A percentile compares a stretch with the other conserved stretches of the same genome.
phyloP scores from a whole-genome alignment of 1,139 yeast species.

The Scheffersomyces illinoinensis region DNA sequence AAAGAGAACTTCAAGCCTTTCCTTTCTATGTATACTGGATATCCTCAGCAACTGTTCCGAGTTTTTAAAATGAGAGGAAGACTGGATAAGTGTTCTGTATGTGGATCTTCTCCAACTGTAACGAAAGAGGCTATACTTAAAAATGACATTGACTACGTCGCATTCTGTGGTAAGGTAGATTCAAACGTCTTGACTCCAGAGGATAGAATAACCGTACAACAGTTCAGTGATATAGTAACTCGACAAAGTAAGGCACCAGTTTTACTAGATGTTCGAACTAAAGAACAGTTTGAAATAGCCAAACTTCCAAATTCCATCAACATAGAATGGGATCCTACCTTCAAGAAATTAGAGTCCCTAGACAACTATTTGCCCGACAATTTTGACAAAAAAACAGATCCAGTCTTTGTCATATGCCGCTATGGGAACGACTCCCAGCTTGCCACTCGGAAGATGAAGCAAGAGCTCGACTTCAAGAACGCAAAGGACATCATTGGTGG shows the following conservation, averaged over 20 bases:
- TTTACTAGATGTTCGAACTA: conserved; percentile 80
- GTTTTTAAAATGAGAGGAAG: conserved; percentile 78
- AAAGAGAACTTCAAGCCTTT: conserved; percentile 62
- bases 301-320: conserved; percentile 61
- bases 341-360: conserved; percentile 33
- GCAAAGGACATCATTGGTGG: conserved; percentile 82
- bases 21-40: conserved; percentile 70
- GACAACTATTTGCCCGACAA: conserved; percentile 24
- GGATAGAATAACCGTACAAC: conserved; percentile 51
- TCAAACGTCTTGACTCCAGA: conserved; percentile 43
- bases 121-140: conserved; percentile 44
- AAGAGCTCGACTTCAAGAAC: conserved; percentile 45
- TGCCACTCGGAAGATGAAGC: conserved; percentile 61
- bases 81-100: conserved; percentile 60
- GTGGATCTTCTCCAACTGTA: conserved; percentile 57
- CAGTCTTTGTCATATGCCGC: conserved; percentile 65
- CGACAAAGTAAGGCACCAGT: conserved; percentile 16
- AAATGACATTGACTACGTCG: conserved; percentile 59
- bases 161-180: conserved; percentile 69
- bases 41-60: conserved; percentile 68
- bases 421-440: conserved; percentile 90
- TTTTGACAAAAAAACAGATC: conserved; percentile 19
- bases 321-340: conserved; percentile 57
- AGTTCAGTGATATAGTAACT: conserved; percentile 26
- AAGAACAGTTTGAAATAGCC: conserved; percentile 71